phyloP scores from a whole-genome alignment of 2,329 filamentous ascomycete genomes.

The Monosporascus cannonballus region DNA sequence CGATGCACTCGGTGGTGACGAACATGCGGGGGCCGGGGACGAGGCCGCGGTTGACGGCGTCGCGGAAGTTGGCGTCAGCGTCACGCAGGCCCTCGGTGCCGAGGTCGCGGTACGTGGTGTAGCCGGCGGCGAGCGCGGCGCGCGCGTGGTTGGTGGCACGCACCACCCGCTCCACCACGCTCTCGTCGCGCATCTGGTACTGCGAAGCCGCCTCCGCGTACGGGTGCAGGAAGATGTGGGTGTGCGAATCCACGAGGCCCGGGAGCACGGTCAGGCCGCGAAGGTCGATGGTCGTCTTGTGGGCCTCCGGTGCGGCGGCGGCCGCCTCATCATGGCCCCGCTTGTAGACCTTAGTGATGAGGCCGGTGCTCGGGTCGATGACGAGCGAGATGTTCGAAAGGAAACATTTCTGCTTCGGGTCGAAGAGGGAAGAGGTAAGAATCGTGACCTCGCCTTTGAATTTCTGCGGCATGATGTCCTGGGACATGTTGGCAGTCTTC shows the following conservation, averaged over 20 bases:
- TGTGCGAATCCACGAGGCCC: conserved; percentile 49
- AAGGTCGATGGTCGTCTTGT: conserved; percentile 38
- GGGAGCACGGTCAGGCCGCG: conserved; percentile 45
- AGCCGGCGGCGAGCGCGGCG: conserved; percentile 48
- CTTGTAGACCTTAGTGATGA: conserved; percentile 15
- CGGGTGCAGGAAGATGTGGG: conserved; percentile 49
- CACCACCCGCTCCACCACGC: conserved; percentile 49
- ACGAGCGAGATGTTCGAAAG: conserved; percentile 13
- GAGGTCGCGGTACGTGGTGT: conserved; percentile 53
- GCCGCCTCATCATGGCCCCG: conserved; percentile 6
- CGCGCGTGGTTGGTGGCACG: conserved; percentile 48
- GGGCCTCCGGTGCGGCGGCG: background rate
- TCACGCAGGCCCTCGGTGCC: conserved; percentile 46
- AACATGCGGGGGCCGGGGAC: conserved; percentile 49
- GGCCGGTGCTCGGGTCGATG: conserved; percentile 16
- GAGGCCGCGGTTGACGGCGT: conserved; percentile 48
- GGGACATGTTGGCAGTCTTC: background rate
- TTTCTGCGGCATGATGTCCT: conserved; percentile 3
- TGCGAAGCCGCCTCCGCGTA: conserved; percentile 28
- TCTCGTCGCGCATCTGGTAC: conserved; percentile 52
- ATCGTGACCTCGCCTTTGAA: conserved; percentile 11
- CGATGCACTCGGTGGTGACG: conserved; percentile 46
- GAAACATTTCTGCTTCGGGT: conserved; percentile 19
- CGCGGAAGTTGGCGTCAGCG: conserved; percentile 44
- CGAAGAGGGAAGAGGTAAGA: conserved; percentile 20